Conservation (phyloP, 768 basidiomycete species). For the Cyclocybe cylindracea region DNA sequence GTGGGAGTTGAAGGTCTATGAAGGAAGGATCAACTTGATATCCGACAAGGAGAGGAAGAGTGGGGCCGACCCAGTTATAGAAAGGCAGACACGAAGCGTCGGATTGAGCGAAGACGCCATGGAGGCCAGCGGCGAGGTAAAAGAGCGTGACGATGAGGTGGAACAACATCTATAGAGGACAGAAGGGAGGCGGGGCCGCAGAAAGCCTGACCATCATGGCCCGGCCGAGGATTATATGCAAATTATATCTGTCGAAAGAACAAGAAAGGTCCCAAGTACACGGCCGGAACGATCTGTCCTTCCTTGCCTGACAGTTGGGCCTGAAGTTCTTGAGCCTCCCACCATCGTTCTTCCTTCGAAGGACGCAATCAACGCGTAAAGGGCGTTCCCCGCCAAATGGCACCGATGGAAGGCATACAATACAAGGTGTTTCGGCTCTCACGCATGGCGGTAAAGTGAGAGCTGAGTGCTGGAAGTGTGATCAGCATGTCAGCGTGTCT, state of each 20-base stretch:
- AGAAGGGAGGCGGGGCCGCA: constrained; percentile 13
- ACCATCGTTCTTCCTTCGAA: constrained; percentile 22
- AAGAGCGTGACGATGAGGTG: constrained; percentile 21
- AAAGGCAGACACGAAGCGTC: constrained; percentile 40
- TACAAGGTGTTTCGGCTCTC: constrained; percentile 10
- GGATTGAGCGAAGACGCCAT: constrained; percentile 32
- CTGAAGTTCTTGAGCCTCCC: constrained; percentile 18
- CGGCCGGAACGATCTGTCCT: constrained; percentile 21
- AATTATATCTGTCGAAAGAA: neutral
- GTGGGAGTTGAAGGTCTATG: constrained; percentile 44
- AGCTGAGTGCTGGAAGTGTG: constrained; percentile 18
- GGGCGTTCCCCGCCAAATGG: constrained; percentile 14
- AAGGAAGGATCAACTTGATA: constrained; percentile 1
- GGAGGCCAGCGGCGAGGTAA: constrained; percentile 19
- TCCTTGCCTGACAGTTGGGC: constrained; percentile 28
- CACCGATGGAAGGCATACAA: constrained; percentile 12
- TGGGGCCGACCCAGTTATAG: constrained; percentile 38
- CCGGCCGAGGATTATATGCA: constrained; percentile 9
- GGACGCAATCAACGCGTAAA: constrained; percentile 21
- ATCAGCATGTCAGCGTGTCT: constrained; percentile 15
- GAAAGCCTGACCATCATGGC: constrained; percentile 11
- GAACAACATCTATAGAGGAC: constrained; percentile 19
- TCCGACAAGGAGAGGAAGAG: neutral
- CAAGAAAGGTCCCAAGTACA: constrained; percentile 12
- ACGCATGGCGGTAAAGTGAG: constrained; percentile 21